phyloP scores from a whole-genome alignment of 768 basidiomycete species.

The Suillus clintonianus region DNA sequence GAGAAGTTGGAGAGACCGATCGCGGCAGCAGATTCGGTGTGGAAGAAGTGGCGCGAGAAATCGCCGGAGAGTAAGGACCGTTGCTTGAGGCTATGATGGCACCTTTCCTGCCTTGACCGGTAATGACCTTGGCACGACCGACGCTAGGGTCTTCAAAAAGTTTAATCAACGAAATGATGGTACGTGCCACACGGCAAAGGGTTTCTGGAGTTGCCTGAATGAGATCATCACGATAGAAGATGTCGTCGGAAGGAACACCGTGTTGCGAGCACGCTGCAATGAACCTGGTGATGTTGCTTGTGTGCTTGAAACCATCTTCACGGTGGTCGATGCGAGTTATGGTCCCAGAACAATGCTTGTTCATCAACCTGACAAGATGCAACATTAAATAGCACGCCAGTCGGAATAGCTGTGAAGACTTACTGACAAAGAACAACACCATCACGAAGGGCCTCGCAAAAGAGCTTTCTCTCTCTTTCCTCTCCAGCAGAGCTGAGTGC shows the following conservation, averaged over 20 bases:
- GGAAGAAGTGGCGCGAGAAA: constrained; percentile 54
- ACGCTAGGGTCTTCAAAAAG: constrained; percentile 56
- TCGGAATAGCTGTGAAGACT: constrained; percentile 37
- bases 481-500: constrained; percentile 57
- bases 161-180: constrained; percentile 69
- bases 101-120: constrained; percentile 39
- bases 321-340: constrained; percentile 64
- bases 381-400: constrained; percentile 1
- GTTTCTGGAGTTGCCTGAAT: constrained; percentile 59
- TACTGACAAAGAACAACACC: constrained; percentile 91
- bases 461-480: constrained; percentile 73
- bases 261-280: constrained; percentile 72
- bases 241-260: constrained; percentile 60
- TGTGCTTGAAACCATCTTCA: constrained; percentile 65
- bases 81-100: constrained; percentile 33
- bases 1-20: constrained; percentile 38
- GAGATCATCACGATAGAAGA: constrained; percentile 71
- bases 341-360: constrained; percentile 66
- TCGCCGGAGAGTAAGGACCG: constrained; percentile 32
- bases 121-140: constrained; percentile 47
- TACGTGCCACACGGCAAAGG: constrained; percentile 70
- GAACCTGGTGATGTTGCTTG: constrained; percentile 76
- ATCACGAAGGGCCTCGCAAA: constrained; percentile 77
- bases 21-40: constrained; percentile 57
- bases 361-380: constrained; percentile 60